Evolutionary conservation across 208 protist species (phyloP).

Genomic region (Leishmania guyanensis): DNA sequence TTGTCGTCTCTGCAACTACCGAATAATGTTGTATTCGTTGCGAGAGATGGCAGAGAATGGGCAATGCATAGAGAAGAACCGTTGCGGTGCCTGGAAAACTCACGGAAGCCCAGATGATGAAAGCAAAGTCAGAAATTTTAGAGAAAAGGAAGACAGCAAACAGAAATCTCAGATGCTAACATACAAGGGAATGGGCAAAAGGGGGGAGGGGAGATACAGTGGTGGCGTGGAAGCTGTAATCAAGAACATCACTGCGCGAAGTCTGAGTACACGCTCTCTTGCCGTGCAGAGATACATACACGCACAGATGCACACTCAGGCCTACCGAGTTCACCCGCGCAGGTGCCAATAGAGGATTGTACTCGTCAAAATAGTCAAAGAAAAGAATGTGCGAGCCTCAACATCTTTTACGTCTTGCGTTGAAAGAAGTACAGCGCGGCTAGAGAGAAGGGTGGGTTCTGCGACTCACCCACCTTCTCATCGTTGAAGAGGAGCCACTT

Average conservation of each 20-base stretch:
- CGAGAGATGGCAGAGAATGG: not conserved
- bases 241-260: not conserved
- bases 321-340: no score
- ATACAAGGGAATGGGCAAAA: not conserved
- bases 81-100: not conserved
- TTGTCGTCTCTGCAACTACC: not conserved
- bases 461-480: conserved; percentile 91
- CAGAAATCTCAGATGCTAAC: not conserved
- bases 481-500: conserved; percentile 97
- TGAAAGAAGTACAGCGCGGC: conserved; percentile 94
- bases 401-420: conserved; percentile 15
- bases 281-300: conserved; percentile 1
- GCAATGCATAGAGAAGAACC: not conserved
- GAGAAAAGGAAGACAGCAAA: not conserved
- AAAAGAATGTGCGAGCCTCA: not conserved
- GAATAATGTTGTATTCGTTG: not conserved
- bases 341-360: not conserved
- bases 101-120: not conserved
- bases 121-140: not conserved
- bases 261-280: not conserved
- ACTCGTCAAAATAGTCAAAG: not conserved
- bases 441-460: conserved; percentile 90
- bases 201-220: not conserved
- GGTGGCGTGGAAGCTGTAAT: not conserved
- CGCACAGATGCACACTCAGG: not conserved